Evolutionary conservation across 768 basidiomycete species (phyloP).

Genomic region (Termitomyces sp.): DNA sequence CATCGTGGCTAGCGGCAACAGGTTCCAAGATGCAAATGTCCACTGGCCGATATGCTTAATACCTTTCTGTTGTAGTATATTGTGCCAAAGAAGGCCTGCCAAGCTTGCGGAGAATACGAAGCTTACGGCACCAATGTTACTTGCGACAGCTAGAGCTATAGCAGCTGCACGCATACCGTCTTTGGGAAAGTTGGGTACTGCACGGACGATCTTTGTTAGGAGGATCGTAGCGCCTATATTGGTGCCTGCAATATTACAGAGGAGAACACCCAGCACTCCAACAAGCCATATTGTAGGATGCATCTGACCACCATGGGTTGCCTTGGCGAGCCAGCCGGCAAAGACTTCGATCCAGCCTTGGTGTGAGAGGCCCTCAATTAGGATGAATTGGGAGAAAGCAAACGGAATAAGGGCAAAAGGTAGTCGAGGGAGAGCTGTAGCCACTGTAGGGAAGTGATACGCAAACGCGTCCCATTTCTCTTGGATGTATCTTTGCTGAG

Average conservation of each 20-base stretch:
- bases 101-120: constrained; percentile 89
- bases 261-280: constrained; percentile 23
- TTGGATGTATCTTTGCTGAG: constrained; percentile 12
- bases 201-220: constrained; percentile 76
- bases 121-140: constrained; percentile 92
- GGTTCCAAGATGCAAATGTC: constrained; percentile 76
- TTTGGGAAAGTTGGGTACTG: constrained; percentile 36
- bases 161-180: constrained; percentile 52
- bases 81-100: constrained; percentile 86
- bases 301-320: constrained; percentile 19
- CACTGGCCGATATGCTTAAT: constrained; percentile 52
- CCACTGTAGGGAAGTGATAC: constrained; percentile 68
- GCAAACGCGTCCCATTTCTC: constrained; percentile 21
- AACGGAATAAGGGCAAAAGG: constrained; percentile 88
- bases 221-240: constrained; percentile 52
- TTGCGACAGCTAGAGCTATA: constrained; percentile 79
- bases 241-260: constrained; percentile 26
- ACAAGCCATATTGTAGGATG: constrained; percentile 23
- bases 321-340: constrained; percentile 34
- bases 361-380: constrained; percentile 80
- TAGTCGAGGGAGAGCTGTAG: constrained; percentile 62
- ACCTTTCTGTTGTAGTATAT: constrained; percentile 72
- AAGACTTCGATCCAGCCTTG: constrained; percentile 96
- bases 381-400: constrained; percentile 92
- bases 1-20: constrained; percentile 62